A percentile compares a stretch with the other conserved stretches of the same genome.
These are phyloP conservation scores for Erythrophleum fordii DNA, from an alignment of 306 rosid species.

Conservation along the genomic window DNA sequence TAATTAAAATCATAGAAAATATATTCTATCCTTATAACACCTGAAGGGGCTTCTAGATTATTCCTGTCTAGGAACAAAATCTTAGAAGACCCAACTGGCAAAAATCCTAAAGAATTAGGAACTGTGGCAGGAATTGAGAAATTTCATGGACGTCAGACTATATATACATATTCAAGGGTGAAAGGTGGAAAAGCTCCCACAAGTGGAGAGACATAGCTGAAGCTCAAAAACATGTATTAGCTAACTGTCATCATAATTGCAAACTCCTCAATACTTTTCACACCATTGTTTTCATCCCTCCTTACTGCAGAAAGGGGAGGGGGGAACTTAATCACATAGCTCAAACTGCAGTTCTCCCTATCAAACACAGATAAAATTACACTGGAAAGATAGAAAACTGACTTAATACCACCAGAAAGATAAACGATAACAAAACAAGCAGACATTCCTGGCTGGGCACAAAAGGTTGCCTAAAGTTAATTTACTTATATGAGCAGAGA, in stretches of 20 bases:
- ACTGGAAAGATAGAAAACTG: neutral
- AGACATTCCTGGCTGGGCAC: neutral
- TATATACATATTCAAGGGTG: neutral
- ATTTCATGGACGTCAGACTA: neutral
- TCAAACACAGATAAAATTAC: neutral
- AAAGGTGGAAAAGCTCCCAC: too few species aligned
- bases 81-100: neutral
- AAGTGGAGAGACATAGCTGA: too few species aligned
- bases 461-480: constrained; percentile 7
- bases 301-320: too few species aligned
- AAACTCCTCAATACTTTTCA: neutral
- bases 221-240: neutral
- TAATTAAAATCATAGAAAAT: neutral
- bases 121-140: neutral
- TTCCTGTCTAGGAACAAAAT: neutral
- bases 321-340: too few species aligned
- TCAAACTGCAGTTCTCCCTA: neutral
- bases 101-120: neutral
- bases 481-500: neutral
- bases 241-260: neutral
- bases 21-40: neutral
- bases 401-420: neutral
- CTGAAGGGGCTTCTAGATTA: neutral
- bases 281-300: neutral
- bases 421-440: constrained; percentile 9